Percentiles rank a stretch among this genome's conserved stretches.
Conservation (phyloP, 2,329 filamentous ascomycete species). For the Rhinocladiella similis region DNA sequence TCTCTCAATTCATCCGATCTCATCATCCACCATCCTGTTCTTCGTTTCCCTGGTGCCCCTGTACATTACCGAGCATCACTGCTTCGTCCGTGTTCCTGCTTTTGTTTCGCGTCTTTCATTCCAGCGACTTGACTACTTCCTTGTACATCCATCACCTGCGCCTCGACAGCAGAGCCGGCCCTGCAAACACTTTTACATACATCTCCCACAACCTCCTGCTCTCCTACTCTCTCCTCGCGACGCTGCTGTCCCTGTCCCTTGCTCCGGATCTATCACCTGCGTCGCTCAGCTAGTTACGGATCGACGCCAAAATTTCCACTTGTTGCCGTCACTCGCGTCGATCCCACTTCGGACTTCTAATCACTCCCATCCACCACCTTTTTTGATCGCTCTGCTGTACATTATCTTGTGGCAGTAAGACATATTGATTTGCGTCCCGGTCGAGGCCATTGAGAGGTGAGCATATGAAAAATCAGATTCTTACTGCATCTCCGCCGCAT, state of each 20-base stretch:
- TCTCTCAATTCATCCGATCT: background rate
- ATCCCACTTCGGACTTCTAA: slow-evolving; percentile 13
- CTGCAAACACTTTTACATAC: background rate
- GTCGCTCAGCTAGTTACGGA: slow-evolving; percentile 12
- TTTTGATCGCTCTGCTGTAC: slow-evolving; percentile 1
- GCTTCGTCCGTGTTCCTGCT: background rate
- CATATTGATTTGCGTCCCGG: slow-evolving; percentile 1
- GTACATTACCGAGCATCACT: background rate
- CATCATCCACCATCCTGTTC: background rate
- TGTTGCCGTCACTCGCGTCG: slow-evolving; percentile 16
- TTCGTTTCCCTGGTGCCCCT: slow-evolving; percentile 1
- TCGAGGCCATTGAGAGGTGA: slow-evolving; percentile 12
- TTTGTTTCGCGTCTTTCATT: background rate
- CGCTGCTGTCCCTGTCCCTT: slow-evolving; percentile 2
- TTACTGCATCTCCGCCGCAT: background rate
- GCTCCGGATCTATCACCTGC: slow-evolving; percentile 11
- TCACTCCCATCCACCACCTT: slow-evolving; percentile 12
- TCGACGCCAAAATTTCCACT: slow-evolving; percentile 22
- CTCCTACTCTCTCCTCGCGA: background rate
- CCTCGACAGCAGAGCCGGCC: slow-evolving; percentile 1
- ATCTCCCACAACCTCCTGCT: background rate
- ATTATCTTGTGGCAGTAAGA: slow-evolving; percentile 3
- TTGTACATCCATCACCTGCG: background rate
- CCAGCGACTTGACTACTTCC: background rate
- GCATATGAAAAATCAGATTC: background rate